These are phyloP conservation scores for Candida succiphila DNA, from an alignment of 805 yeast species.

Conservation along the genomic window DNA sequence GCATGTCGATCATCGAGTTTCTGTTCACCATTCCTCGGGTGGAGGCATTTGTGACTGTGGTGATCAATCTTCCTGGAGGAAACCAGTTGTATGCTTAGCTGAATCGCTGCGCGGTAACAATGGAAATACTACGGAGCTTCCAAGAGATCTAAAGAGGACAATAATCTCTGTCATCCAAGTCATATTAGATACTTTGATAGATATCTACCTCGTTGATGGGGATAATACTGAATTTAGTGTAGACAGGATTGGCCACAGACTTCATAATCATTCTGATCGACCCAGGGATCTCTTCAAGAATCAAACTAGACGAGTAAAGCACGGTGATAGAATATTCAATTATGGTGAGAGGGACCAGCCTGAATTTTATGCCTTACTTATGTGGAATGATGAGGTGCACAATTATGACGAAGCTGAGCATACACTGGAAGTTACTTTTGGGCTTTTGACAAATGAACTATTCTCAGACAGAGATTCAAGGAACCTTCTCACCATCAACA, in stretches of 20 bases:
- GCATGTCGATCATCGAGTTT: conserved; percentile 58
- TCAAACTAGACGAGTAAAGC: too few species aligned
- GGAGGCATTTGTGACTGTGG: conserved; percentile 68
- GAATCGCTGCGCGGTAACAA: conserved; percentile 4
- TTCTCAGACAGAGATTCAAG: too few species aligned
- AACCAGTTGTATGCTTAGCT: conserved; percentile 37
- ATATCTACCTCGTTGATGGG: too few species aligned
- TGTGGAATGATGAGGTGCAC: conserved; percentile 80
- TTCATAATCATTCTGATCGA: too few species aligned
- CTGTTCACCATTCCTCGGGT: conserved; percentile 37
- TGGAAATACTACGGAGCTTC: conserved; percentile 6
- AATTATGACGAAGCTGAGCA: conserved; percentile 27
- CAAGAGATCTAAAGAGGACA: conserved; percentile 9
- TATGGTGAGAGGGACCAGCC: too few species aligned
- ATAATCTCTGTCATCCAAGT: conserved; percentile 20
- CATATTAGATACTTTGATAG: conserved; percentile 30
- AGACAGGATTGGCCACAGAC: too few species aligned
- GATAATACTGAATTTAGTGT: too few species aligned
- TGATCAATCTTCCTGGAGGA: conserved; percentile 54
- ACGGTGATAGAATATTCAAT: too few species aligned
- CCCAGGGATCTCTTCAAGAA: too few species aligned
- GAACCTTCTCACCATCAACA: too few species aligned
- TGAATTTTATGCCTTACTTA: too few species aligned
- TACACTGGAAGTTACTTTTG: not conserved
- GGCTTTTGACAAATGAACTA: too few species aligned